phyloP scores from a whole-genome alignment of 495 filamentous ascomycete genomes.

The Aspergillus incahuasiensis region DNA sequence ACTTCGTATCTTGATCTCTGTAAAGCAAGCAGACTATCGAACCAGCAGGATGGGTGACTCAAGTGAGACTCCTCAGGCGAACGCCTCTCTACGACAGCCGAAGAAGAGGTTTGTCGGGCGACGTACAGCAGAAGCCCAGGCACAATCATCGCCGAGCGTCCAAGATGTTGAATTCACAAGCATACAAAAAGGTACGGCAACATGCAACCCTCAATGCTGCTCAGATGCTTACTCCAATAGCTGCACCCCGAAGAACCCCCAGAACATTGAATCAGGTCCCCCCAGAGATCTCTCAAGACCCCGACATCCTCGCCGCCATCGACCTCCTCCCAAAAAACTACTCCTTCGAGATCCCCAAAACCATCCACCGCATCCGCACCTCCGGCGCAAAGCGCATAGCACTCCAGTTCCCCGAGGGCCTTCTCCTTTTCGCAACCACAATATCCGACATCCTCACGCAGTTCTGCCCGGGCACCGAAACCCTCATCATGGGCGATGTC shows the following conservation, averaged over 20 bases:
- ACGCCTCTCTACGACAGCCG: constrained; percentile 44
- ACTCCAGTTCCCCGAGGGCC: constrained; percentile 93
- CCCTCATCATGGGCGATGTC: constrained; percentile 97
- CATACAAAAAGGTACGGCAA: constrained; percentile 35
- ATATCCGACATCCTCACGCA: constrained; percentile 94
- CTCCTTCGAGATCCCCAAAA: constrained; percentile 97
- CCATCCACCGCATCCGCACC: constrained; percentile 86
- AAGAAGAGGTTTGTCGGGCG: constrained; percentile 78
- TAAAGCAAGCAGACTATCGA: background rate
- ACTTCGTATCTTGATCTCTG: constrained; percentile 2
- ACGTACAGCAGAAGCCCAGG: constrained; percentile 54
- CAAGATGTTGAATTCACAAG: constrained; percentile 62
- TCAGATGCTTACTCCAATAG: constrained; percentile 28
- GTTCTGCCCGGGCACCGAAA: constrained; percentile 88
- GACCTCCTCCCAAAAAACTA: constrained; percentile 87
- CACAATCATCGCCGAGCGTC: constrained; percentile 31
- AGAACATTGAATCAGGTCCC: constrained; percentile 87
- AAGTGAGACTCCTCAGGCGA: background rate
- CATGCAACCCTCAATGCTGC: background rate
- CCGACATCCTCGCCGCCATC: constrained; percentile 85
- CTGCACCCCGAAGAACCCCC: constrained; percentile 60
- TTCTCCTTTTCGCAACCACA: constrained; percentile 93
- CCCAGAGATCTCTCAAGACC: constrained; percentile 75
- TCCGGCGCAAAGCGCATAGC: constrained; percentile 73
- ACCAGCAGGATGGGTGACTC: constrained; percentile 16